phyloP scores from a whole-genome alignment of 2,329 filamentous ascomycete species.

The Cladosporium austrohemisphaericum region DNA sequence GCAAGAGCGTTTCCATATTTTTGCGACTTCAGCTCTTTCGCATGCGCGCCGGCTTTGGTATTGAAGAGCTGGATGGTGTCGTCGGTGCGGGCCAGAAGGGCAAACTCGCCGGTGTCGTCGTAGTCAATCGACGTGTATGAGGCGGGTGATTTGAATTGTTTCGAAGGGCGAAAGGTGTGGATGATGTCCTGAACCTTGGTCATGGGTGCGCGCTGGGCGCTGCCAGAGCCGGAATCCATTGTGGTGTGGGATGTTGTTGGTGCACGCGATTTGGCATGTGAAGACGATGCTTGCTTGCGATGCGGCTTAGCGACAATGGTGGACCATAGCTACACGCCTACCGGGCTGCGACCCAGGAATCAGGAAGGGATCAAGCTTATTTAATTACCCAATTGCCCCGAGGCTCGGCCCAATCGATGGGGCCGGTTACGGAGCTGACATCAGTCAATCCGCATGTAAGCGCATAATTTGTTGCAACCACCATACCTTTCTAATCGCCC shows the following conservation, averaged over 20 bases:
- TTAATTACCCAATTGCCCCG: no score
- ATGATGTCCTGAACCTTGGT: constrained; percentile 73
- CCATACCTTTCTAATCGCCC: no score
- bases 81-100: constrained; percentile 88
- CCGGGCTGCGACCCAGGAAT: no score
- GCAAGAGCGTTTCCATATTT: constrained; percentile 96
- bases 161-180: constrained; percentile 68
- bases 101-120: constrained; percentile 87
- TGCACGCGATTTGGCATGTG: constrained; percentile 8
- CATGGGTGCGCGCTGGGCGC: constrained; percentile 29
- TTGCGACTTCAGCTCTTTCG: constrained; percentile 86
- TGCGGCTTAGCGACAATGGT: no score
- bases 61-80: constrained; percentile 96
- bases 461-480: no score
- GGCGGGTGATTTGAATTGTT: constrained; percentile 45
- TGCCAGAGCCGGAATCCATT: constrained; percentile 21
- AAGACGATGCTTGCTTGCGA: no score
- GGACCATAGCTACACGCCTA: no score
- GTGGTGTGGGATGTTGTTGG: constrained; percentile 6
- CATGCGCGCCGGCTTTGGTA: constrained; percentile 81
- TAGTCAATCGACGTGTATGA: constrained; percentile 81
- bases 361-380: no score
- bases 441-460: no score
- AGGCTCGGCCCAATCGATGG: no score
- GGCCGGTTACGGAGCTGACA: no score